Evolutionary conservation across 2,329 filamentous ascomycete genomes (phyloP).

Genomic region (Aphanocladium album): DNA sequence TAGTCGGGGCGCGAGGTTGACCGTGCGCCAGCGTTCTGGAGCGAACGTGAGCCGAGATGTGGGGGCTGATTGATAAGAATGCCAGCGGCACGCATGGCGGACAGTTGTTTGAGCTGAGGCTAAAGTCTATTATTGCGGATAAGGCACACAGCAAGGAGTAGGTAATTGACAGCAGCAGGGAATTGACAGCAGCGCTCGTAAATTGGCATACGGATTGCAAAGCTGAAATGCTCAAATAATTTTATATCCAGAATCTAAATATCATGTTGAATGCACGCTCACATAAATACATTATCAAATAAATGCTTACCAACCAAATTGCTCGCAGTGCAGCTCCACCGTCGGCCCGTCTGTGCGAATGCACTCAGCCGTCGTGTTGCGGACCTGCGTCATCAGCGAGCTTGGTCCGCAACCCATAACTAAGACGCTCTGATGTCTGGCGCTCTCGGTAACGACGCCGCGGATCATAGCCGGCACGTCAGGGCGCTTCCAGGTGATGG

Average conservation of each 20-base stretch:
- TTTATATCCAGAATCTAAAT: background rate
- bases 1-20: no score
- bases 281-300: background rate
- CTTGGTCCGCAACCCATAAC: constrained; percentile 44
- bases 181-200: no score
- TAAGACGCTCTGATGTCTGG: constrained; percentile 29
- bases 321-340: constrained; percentile 44
- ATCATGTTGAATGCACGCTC: background rate
- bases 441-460: constrained; percentile 23
- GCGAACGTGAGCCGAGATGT: no score
- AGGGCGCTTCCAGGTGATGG: constrained; percentile 31
- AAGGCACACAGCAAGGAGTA: no score
- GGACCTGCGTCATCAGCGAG: constrained; percentile 36
- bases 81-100: no score
- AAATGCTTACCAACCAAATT: constrained; percentile 37
- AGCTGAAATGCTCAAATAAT: background rate
- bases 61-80: no score
- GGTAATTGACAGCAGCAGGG: no score
- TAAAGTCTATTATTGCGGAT: no score
- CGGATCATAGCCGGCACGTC: constrained; percentile 32
- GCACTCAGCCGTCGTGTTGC: constrained; percentile 34
- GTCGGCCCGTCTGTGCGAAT: constrained; percentile 37
- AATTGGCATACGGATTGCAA: no score
- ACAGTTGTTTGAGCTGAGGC: no score
- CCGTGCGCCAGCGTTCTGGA: no score